Evolutionary conservation across 176 grass and related monocot species (phyloP), one percentile per base, ranked within the genome.

Genomic region (Tuctoria greenei): DNA sequence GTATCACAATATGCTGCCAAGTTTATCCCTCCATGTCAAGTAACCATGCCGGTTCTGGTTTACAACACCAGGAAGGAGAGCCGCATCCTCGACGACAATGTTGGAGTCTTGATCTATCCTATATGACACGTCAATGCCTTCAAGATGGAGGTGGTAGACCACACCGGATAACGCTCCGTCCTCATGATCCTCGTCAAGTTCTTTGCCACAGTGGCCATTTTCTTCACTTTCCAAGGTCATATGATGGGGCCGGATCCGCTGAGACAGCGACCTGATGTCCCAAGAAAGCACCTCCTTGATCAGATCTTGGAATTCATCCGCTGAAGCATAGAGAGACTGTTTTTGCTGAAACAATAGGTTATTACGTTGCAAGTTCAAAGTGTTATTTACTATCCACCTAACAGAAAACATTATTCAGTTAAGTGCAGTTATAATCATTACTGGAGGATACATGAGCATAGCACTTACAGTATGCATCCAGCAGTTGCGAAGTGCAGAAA

Each of bases 251-350:
- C 78, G 80, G 46, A 57, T 86, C 54, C 82, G 83, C 70, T 97
- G 94, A 56, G 88, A 97, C 58, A 97, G 21, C 0, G 94, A 97
- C 45, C 94, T 91, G 45, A 97, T 97, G 69, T 97, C 91, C 95
- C 91, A 93, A 61, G 86, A 76, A 61, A 97, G 88, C 3, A 93
- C 88, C 62, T 97, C 84, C 57, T 86, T 89, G 60, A 97, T 86
- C 44, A 97, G 72, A 41, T 71, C 72, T 78, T 84, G 86, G 27
- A 97, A 90, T 73, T 93, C 88, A 12, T 88, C 91, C 46, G 74
- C 64, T 69, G 91, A 92, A 49, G 74, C 68, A 26, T 93, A 97
- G 35, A 90, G 81, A 13, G 88, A 91, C 47, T 82, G 71, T 27
- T 81, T 88, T 81, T 85, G 75, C 91, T 93, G 81, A 81, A 79